phyloP scores from a whole-genome alignment of 768 basidiomycete species.

The Arthromyces matolae region DNA sequence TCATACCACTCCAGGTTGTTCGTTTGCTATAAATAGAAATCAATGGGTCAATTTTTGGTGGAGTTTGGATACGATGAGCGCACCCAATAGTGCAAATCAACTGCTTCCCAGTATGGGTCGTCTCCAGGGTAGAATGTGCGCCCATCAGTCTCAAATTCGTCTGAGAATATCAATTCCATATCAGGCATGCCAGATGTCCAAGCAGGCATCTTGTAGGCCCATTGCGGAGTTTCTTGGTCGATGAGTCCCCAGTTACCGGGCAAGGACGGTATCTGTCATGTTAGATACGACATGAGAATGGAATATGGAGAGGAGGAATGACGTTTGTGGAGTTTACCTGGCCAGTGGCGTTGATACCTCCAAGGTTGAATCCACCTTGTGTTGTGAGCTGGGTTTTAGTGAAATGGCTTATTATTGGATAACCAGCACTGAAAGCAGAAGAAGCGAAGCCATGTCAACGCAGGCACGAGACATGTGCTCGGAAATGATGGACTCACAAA shows the following conservation, averaged over 20 bases:
- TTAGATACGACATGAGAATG: neutral
- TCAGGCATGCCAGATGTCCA: constrained; percentile 51
- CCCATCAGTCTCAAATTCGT: constrained; percentile 74
- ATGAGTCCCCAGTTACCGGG: constrained; percentile 52
- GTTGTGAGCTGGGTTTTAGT: constrained; percentile 19
- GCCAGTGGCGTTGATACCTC: constrained; percentile 61
- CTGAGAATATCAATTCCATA: constrained; percentile 64
- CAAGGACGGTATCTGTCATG: constrained; percentile 52
- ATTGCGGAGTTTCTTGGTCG: constrained; percentile 52
- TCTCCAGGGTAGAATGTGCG: constrained; percentile 78
- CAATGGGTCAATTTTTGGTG: neutral
- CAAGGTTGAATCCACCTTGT: constrained; percentile 34
- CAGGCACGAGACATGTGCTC: neutral
- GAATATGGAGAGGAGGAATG: constrained; percentile 10
- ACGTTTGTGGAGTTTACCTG: constrained; percentile 33
- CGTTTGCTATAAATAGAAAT: constrained; percentile 41
- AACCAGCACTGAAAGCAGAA: constrained; percentile 28
- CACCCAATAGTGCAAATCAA: constrained; percentile 75
- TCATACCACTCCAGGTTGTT: constrained; percentile 85
- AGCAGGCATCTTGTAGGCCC: constrained; percentile 50
- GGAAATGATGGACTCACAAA: constrained; percentile 48
- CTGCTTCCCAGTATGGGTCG: constrained; percentile 86
- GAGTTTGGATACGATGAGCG: neutral
- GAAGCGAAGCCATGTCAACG: neutral
- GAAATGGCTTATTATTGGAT: constrained; percentile 35